phyloP scores from a whole-genome alignment of 345 rosid species.

The Bruguiera gymnorhiza region DNA sequence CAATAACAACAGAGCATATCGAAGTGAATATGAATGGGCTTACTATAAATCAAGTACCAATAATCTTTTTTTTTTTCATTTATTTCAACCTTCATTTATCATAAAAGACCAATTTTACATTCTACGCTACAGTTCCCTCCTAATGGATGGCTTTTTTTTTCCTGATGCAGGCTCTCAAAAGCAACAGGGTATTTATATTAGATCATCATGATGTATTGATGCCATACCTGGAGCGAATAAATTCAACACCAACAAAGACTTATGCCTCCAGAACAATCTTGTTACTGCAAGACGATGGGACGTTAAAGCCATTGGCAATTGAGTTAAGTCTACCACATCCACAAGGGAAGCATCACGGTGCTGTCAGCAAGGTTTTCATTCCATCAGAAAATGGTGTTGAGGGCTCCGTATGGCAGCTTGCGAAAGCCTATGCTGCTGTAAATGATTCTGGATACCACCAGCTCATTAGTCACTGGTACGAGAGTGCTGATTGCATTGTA shows the following conservation, averaged over 20 bases:
- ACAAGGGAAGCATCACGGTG: constrained; percentile 65
- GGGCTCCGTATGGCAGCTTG: constrained; percentile 80
- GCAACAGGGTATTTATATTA: constrained; percentile 59
- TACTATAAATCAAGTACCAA: constrained; percentile 46
- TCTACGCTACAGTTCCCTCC: neutral
- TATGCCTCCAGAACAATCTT: constrained; percentile 77
- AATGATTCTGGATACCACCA: constrained; percentile 93
- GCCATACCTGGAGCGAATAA: constrained; percentile 64
- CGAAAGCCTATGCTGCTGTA: constrained; percentile 84
- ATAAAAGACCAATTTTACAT: neutral
- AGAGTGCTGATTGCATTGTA: constrained; percentile 1
- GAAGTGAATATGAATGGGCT: constrained; percentile 63
- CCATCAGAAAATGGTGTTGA: constrained; percentile 59
- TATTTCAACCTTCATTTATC: neutral
- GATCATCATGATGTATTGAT: constrained; percentile 80
- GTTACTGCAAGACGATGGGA: constrained; percentile 62
- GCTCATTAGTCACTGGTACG: constrained; percentile 87
- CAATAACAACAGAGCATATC: constrained; percentile 49
- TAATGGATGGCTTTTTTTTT: neutral
- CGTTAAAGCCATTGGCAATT: constrained; percentile 73
- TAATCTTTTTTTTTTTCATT: neutral
- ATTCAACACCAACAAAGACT: constrained; percentile 75
- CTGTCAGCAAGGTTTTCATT: constrained; percentile 68
- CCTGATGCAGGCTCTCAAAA: constrained; percentile 47
- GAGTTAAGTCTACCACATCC: constrained; percentile 88